Evolutionary conservation across 495 filamentous ascomycete species (phyloP).

Genomic region (Margaritispora aquatica): DNA sequence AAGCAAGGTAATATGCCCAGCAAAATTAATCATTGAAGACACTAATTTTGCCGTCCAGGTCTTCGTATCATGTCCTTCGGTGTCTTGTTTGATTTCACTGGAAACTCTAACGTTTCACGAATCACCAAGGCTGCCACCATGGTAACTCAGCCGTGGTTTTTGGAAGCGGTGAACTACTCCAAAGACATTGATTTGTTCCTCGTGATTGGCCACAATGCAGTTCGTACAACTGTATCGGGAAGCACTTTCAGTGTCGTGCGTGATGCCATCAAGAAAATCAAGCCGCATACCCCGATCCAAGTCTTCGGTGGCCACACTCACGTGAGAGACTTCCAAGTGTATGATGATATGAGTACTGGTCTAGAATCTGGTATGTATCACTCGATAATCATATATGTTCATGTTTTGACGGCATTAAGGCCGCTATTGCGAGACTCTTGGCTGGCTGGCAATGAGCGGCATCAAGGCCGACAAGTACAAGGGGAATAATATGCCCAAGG

Average conservation of each 20-base stretch:
- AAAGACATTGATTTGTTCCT: constrained; percentile 85
- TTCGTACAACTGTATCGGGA: constrained; percentile 46
- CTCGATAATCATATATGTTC: not conserved
- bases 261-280: constrained; percentile 56
- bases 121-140: constrained; percentile 70
- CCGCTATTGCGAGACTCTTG: constrained; percentile 83
- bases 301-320: constrained; percentile 81
- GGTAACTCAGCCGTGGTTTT: constrained; percentile 81
- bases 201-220: constrained; percentile 74
- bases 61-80: constrained; percentile 82
- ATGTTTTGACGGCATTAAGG: constrained; percentile 25
- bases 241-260: constrained; percentile 52
- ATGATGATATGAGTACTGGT: constrained; percentile 62
- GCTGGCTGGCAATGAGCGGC: constrained; percentile 74
- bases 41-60: constrained; percentile 37
- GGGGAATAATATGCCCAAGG: constrained; percentile 3
- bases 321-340: constrained; percentile 67
- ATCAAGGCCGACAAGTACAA: constrained; percentile 31
- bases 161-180: constrained; percentile 71
- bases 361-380: constrained; percentile 56
- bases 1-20: constrained; percentile 37
- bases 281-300: constrained; percentile 68
- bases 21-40: not conserved
- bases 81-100: constrained; percentile 86
- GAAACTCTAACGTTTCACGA: constrained; percentile 79